Percentiles rank a stretch among this genome's conserved stretches.
Conservation (phyloP, 164 flowering plant species). For the Sedum album region DNA sequence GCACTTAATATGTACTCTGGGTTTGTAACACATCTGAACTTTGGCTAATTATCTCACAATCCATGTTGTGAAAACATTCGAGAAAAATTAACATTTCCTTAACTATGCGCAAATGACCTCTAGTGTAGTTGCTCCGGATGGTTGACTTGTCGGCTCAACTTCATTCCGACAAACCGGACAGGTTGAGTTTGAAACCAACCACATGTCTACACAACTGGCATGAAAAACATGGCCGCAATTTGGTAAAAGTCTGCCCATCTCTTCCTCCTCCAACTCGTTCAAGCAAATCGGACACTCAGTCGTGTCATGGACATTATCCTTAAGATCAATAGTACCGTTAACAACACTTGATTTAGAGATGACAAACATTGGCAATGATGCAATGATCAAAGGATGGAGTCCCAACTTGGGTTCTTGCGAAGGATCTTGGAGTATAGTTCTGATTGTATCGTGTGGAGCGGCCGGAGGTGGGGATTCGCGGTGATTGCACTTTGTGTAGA, state of each 20-base stretch:
- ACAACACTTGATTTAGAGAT: background rate
- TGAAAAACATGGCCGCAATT: constrained; percentile 3
- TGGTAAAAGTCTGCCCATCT: background rate
- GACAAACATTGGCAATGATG: constrained; percentile 5
- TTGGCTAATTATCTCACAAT: background rate
- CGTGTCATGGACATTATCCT: background rate
- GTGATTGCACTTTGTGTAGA: background rate
- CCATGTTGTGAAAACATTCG: background rate
- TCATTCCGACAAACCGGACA: constrained; percentile 5
- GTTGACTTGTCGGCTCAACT: background rate
- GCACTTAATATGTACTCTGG: too few relatives aligned
- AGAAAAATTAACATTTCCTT: background rate
- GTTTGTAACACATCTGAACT: background rate
- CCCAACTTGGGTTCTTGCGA: background rate
- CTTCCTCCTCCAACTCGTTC: background rate
- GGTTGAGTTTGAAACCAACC: background rate
- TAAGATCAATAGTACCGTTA: background rate
- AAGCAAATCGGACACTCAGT: constrained; percentile 1
- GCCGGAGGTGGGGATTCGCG: background rate
- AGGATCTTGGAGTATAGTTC: background rate
- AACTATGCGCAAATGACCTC: background rate
- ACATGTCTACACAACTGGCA: background rate
- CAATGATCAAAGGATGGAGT: background rate
- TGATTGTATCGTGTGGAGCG: background rate
- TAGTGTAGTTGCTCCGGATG: background rate